Conservation (phyloP, 139 green algal species). For the Tetradesmus obliquus region DNA sequence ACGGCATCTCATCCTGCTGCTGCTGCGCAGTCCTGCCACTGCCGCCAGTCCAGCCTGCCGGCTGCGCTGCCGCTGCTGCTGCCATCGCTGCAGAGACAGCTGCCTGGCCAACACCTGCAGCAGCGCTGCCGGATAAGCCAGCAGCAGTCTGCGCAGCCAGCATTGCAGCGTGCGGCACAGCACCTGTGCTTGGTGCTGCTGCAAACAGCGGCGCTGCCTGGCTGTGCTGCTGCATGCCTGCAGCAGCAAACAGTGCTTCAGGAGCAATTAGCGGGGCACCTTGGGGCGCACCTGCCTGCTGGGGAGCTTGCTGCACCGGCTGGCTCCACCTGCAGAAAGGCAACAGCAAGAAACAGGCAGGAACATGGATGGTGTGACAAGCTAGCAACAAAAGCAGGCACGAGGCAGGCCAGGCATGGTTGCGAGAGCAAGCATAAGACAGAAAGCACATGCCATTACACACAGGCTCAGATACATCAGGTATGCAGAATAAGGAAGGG, state of each 20-base stretch:
- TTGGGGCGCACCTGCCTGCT: not conserved
- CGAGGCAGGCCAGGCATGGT: no score
- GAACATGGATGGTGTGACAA: no score
- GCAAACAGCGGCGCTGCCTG: not conserved
- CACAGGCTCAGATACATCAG: no score
- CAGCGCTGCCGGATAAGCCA: not conserved
- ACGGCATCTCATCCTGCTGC: slow-evolving; percentile 31
- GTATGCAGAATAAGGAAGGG: no score
- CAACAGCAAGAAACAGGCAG: not conserved
- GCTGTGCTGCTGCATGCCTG: not conserved
- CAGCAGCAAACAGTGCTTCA: not conserved
- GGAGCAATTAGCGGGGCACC: not conserved
- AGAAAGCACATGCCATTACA: no score
- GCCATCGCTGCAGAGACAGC: not conserved
- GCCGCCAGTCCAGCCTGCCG: not conserved
- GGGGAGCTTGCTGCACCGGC: not conserved
- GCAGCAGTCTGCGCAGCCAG: not conserved
- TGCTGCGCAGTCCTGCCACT: not conserved
- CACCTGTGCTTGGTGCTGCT: not conserved
- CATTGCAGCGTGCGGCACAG: not conserved
- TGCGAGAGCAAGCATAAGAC: no score
- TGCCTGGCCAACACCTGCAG: not conserved
- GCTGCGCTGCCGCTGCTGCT: not conserved
- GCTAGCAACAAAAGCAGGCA: no score
- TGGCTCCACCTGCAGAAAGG: not conserved